Evolutionary conservation across 495 filamentous ascomycete species (phyloP).

Genomic region (Bathelium albidoporum): DNA sequence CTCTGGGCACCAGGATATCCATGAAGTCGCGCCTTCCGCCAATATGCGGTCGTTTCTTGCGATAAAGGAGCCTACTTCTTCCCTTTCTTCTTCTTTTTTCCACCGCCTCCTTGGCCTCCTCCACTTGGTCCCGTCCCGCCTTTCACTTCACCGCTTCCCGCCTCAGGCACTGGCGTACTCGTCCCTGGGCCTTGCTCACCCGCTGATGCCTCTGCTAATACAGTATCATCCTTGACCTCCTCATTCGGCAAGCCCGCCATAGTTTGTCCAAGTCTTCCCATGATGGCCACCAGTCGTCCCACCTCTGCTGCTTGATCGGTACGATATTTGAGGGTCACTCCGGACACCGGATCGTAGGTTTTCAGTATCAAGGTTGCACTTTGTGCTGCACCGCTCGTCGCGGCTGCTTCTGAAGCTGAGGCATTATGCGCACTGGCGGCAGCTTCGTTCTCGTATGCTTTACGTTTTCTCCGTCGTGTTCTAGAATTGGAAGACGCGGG

Average conservation of each 20-base stretch:
- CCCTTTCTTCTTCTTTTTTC: slow-evolving; percentile 40
- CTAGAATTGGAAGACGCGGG: slow-evolving; percentile 24
- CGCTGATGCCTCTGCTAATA: neutral
- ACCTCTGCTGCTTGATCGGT: slow-evolving; percentile 62
- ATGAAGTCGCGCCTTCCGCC: neutral
- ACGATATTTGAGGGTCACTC: slow-evolving; percentile 43
- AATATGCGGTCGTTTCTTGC: neutral
- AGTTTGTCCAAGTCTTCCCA: slow-evolving; percentile 56
- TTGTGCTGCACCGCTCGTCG: slow-evolving; percentile 6
- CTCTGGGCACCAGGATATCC: neutral
- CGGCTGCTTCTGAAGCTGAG: slow-evolving; percentile 19
- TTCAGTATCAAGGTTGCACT: slow-evolving; percentile 70
- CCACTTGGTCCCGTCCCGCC: slow-evolving; percentile 30
- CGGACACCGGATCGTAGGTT: slow-evolving; percentile 76
- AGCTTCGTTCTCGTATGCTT: slow-evolving; percentile 10
- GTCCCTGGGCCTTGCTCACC: neutral
- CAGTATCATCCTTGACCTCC: slow-evolving; percentile 9
- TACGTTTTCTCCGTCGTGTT: slow-evolving; percentile 17
- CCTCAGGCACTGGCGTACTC: neutral
- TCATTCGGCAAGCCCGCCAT: slow-evolving; percentile 51
- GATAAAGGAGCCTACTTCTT: slow-evolving; percentile 30
- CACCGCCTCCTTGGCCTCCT: slow-evolving; percentile 25
- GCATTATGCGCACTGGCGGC: slow-evolving; percentile 16
- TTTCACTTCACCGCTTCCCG: neutral
- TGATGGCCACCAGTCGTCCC: slow-evolving; percentile 58